Base-by-base conservation (phyloP, 139 green algal genomes). In the Parachlorella kessleri region DNA sequence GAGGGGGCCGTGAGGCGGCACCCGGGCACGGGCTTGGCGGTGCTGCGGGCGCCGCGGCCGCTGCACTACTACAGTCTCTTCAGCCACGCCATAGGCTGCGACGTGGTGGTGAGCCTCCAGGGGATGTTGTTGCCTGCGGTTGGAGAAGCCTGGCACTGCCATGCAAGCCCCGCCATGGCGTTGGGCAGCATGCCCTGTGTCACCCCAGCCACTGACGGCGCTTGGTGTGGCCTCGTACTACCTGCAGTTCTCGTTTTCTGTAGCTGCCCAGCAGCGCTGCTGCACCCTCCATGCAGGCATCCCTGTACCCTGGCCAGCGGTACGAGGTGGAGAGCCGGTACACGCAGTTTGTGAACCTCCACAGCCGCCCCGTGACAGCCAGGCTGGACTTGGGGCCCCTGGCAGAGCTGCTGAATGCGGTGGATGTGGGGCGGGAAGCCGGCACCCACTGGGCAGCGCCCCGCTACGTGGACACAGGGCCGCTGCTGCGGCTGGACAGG, bases 41-140 rank as follows among this genome's bases (percentile, higher is more conserved):
- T 94, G 40, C 38, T 93, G n/a, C 73, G 55, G 3, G 69, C 80
- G 14, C 84, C 81, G 6, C 84, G 89, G 69, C 88, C 89, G 1
- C 77, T 91, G 33, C 89, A 94, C 83, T 94, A 94, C 79, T 91
- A 91, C 79, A 75, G 73, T 48, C 70, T 91, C 6, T 93, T 93
- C 84, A 55, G 53, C 54, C 80, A 88, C 73, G 87, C 84, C 8
- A 67, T 85, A 5, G 89, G 88, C 10, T 83, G 63, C n/a, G 90
- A 94, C 74, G 84, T 85, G 3, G 86, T 94, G 77, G 67, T 90
- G 68, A 82, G 75, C 3, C 6, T 64, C 30, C 39, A 55, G 55
- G n/a, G n/a, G n/a, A n/a, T n/a, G n/a, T n/a, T n/a, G n/a, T n/a
- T n/a, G n/a, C n/a, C n/a, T n/a, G n/a, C n/a, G n/a, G n/a, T n/a